Conservation (phyloP, 2,329 filamentous ascomycete genomes). For the Xylariales sp. region DNA sequence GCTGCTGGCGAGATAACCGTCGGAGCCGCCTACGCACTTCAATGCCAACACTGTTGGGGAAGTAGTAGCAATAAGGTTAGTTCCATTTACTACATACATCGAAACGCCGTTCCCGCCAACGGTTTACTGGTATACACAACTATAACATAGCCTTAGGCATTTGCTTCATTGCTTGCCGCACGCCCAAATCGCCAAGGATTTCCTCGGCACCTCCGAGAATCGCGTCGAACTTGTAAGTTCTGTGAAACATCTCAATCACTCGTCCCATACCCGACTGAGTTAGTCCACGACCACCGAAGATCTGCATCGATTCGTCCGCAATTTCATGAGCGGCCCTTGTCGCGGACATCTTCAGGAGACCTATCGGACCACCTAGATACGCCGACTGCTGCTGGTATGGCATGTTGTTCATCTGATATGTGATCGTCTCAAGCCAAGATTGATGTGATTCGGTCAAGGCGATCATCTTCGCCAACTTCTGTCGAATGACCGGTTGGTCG, state of each 20-base stretch:
- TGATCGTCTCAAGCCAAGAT: slow-evolving; percentile 78
- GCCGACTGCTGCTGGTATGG: slow-evolving; percentile 70
- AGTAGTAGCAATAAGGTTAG: no score
- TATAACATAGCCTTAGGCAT: slow-evolving; percentile 84
- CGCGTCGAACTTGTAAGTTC: slow-evolving; percentile 77
- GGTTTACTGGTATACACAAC: slow-evolving; percentile 6
- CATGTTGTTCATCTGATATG: slow-evolving; percentile 87
- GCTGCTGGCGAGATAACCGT: no score
- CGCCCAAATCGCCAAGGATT: slow-evolving; percentile 74
- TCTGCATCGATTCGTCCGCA: slow-evolving; percentile 78
- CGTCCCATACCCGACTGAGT: slow-evolving; percentile 81
- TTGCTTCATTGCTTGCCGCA: slow-evolving; percentile 75
- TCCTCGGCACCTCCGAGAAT: slow-evolving; percentile 80
- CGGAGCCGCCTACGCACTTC: no score
- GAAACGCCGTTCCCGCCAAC: no score
- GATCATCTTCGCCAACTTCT: slow-evolving; percentile 89
- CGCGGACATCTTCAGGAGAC: slow-evolving; percentile 71
- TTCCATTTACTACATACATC: no score
- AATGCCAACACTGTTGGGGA: no score
- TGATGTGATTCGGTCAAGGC: slow-evolving; percentile 76
- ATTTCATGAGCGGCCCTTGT: slow-evolving; percentile 78
- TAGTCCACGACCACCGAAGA: slow-evolving; percentile 77
- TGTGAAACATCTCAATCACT: slow-evolving; percentile 78
- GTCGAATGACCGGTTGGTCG: slow-evolving; percentile 75
- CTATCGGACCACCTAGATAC: slow-evolving; percentile 75